Evolutionary conservation across 1,139 yeast species (phyloP).

Genomic region (Suhomyces panamericanus): DNA sequence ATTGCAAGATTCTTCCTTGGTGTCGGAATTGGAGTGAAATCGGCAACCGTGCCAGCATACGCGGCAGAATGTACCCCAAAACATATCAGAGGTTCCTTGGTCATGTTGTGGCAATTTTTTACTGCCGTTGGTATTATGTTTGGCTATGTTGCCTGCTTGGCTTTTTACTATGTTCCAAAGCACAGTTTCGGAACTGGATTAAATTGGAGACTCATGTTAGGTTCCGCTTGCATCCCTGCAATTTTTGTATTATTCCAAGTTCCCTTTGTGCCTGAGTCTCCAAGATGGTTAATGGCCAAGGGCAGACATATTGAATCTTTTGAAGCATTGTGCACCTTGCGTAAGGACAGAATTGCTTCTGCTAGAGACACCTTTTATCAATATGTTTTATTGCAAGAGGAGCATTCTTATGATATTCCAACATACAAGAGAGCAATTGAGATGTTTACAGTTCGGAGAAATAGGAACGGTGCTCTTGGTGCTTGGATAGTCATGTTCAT

Average conservation of each 20-base stretch:
- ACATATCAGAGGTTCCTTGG: conserved; percentile 72
- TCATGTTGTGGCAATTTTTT: conserved; percentile 88
- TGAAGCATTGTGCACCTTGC: conserved; percentile 21
- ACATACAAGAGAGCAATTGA: conserved; percentile 53
- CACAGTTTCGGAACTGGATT: conserved; percentile 36
- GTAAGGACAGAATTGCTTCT: conserved; percentile 23
- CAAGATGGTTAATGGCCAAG: conserved; percentile 33
- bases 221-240: conserved; percentile 76
- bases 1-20: conserved; percentile 73
- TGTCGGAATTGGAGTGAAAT: conserved; percentile 77
- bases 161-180: conserved; percentile 43
- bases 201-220: conserved; percentile 82
- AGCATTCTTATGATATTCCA: conserved; percentile 57
- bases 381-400: conserved; percentile 51
- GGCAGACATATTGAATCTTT: conserved; percentile 27
- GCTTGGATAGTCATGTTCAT: conserved; percentile 82
- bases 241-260: conserved; percentile 63
- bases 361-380: conserved; percentile 31
- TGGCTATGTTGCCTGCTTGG: conserved; percentile 71
- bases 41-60: conserved; percentile 82
- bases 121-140: conserved; percentile 86
- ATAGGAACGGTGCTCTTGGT: conserved; percentile 79
- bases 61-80: conserved; percentile 82
- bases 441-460: conserved; percentile 69
- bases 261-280: conserved; percentile 44